These are phyloP conservation scores for Camelina neglecta DNA, from an alignment of 345 rosid genomes.

Conservation along the genomic window DNA sequence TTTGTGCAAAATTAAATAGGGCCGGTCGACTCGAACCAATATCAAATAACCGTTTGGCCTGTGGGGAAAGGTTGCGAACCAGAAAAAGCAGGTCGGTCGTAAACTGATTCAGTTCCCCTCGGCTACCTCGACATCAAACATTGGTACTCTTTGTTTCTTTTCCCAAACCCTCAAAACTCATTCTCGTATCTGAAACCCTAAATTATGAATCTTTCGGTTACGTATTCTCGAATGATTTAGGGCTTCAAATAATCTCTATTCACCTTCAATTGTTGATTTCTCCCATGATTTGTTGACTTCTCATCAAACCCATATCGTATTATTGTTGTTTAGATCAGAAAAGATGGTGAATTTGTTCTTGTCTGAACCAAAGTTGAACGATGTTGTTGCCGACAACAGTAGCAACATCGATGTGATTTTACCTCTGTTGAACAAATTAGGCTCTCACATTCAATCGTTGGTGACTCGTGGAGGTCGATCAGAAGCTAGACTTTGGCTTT, in stretches of 20 bases:
- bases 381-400: conserved; percentile 33
- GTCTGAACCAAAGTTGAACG: conserved; percentile 50
- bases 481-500: conserved; percentile 90
- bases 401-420: conserved; percentile 46
- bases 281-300: neutral
- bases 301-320: neutral
- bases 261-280: neutral
- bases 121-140: neutral
- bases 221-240: neutral
- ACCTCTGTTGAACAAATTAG: conserved; percentile 56
- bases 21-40: neutral
- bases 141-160: neutral
- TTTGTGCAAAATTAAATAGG: neutral
- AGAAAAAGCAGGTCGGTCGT: neutral
- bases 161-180: neutral
- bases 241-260: too few species aligned
- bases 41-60: neutral
- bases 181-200: neutral
- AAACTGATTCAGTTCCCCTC: neutral
- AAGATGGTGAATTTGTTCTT: conserved; percentile 56
- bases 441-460: conserved; percentile 62
- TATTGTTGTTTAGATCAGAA: neutral
- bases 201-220: neutral
- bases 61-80: neutral
- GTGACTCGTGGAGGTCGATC: conserved; percentile 65